Evolutionary conservation across 768 basidiomycete species (phyloP), one percentile per base, ranked within the genome.

Genomic region (Auriscalpium orientale): DNA sequence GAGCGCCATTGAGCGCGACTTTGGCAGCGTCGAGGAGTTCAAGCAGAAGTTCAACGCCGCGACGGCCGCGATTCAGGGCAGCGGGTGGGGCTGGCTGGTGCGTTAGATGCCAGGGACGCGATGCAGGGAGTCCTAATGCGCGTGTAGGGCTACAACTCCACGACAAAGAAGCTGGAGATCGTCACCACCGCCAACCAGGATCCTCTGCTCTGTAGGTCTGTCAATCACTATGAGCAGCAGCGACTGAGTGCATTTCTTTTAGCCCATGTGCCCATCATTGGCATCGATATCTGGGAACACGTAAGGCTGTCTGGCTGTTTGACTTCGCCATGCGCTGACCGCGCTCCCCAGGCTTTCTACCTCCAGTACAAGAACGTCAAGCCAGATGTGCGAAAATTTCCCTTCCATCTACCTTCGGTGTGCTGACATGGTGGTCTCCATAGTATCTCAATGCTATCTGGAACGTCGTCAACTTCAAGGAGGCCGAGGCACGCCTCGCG

Each of bases 81-180:
- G 89, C 62, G 97, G 97, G 2, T 99, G 97, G 97, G 95, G 95
- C 46, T 99, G 97, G 97, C 79, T 99, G 57, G 92, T 86, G 62
- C 58, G 78, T 74, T 40, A 28, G 38, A 18, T 49, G 12, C 59
- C 53, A 51, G 44, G 2, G 7, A 38, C 10, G 10, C 22, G 22
- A 37, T 15, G n/a, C 13, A 34, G 22, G 12, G n/a, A 35, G 21
- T 46, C 12, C 51, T n/a, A 11, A 37, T 49, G 34, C 8, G 15
- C 6, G n/a, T 20, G 40, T 59, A 90, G 88, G 92, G 89, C 34
- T 89, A 81, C 67, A 87, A 87, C 68, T 56, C 79, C 13, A 61
- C 67, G 22, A 80, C 76, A 40, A 81, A 85, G 71, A 87, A 81
- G 71, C 83, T 99, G 49, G 94, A 95, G 70, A 81, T 97, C 52